Percentiles rank a stretch among this genome's conserved stretches.
Evolutionary conservation across 305 asterid genomes (phyloP).

Genomic region (Striga hermonthica): DNA sequence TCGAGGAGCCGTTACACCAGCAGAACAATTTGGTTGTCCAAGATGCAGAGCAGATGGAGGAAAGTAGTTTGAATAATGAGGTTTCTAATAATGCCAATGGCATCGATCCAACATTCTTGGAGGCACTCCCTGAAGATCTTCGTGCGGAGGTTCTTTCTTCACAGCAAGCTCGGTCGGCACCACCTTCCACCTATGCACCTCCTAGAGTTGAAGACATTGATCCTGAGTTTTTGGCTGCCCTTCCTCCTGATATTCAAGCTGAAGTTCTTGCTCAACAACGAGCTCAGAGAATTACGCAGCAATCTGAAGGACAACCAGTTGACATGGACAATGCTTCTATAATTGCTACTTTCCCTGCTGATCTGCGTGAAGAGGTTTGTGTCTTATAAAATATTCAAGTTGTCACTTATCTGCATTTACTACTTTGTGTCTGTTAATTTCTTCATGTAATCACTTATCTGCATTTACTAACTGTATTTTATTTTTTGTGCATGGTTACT

Average conservation of each 20-base stretch:
- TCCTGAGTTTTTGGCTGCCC: conserved; percentile 99
- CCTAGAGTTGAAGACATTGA: conserved; percentile 90
- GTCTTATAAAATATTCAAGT: conserved; percentile 21
- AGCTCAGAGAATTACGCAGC: conserved; percentile 86
- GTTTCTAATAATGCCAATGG: conserved; percentile 65
- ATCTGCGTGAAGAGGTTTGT: conserved; percentile 97
- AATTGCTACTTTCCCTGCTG: conserved; percentile 98
- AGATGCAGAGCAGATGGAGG: conserved; percentile 59
- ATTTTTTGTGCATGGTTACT: conserved; percentile 7
- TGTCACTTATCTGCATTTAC: conserved; percentile 22
- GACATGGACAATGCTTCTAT: conserved; percentile 99
- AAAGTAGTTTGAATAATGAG: conserved; percentile 57
- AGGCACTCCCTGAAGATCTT: conserved; percentile 97
- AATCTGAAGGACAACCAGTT: conserved; percentile 98
- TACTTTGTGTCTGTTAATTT: background rate
- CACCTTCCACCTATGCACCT: conserved; percentile 72
- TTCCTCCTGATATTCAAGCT: conserved; percentile 99
- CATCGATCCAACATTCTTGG: conserved; percentile 96
- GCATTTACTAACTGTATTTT: background rate
- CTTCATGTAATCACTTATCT: too few relatives aligned
- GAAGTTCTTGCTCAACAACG: conserved; percentile 99
- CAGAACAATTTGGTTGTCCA: conserved; percentile 50
- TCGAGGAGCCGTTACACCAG: conserved; percentile 54
- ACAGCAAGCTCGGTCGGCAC: conserved; percentile 82
- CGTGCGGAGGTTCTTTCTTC: conserved; percentile 99